Base-by-base conservation (phyloP, 495 filamentous ascomycete genomes). In the Podospora comata region DNA sequence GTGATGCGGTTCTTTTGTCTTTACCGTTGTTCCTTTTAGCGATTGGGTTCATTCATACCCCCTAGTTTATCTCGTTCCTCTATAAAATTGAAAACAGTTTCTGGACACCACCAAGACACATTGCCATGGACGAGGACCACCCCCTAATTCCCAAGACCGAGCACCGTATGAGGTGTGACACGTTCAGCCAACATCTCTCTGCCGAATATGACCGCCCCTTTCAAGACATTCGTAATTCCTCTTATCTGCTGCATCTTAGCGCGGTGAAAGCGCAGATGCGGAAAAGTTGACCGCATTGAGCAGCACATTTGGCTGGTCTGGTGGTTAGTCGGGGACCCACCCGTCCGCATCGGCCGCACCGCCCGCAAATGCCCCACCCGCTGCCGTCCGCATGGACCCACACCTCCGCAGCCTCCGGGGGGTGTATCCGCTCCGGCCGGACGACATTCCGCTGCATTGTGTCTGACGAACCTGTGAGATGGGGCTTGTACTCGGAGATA, bases 321-420 rank as follows among this genome's bases (percentile, higher is more conserved):
- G n/a, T 48, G 39, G 39, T 27, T 34, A 26, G 60, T 34, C 60
- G 60, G 34, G n/a, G 18, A 30, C 60, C 60, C 60, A 34, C 60
- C 27, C 60, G 60, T 30, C 60, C 60, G 60, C 60, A 28, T 62
- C 60, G 60, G 30, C 60, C 60, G 60, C 60, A 62, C 27, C 19
- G 60, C 23, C 18, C 30, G 60, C 60, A 34, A 34, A 28, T 34
- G 60, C 60, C 28, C 34, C 30, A 26, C 20, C 5, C 30, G 55
- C 30, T 20, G n/a, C 26, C n/a, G 34, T 13, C 60, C 39, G 9
- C 39, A 48, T 48, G 39, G 39, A 39, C 23, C 48, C 39, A 48
- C 15, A 62, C 23, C 9, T 16, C 34, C 32, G 60, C 28, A 30
- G 18, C 19, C 13, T 13, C 18, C n/a, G 15, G 55, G 55, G 15